A percentile compares a stretch with the other conserved stretches of the same genome.
These are phyloP conservation scores for Coffea eugenioides DNA, from an alignment of 257 asterid species.

Conservation along the genomic window DNA sequence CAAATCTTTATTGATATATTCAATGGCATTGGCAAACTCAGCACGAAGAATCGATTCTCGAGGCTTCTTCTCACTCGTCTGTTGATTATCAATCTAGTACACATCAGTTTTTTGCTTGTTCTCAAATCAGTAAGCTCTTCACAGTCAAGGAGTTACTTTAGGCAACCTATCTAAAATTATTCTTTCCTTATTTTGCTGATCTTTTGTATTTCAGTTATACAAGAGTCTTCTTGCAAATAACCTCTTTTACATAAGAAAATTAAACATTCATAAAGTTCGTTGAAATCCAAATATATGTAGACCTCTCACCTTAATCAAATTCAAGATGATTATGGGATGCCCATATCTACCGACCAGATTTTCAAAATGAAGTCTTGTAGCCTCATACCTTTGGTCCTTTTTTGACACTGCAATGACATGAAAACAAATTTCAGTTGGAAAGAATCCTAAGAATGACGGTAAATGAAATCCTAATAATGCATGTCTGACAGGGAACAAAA, in stretches of 20 bases:
- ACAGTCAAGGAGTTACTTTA: not conserved
- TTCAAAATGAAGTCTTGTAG: conserved; percentile 91
- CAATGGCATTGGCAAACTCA: conserved; percentile 89
- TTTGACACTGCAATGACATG: conserved; percentile 63
- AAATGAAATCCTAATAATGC: not conserved
- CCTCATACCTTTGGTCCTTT: conserved; percentile 81
- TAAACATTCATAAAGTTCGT: not conserved
- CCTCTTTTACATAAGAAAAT: not conserved
- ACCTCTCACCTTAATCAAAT: conserved; percentile 81
- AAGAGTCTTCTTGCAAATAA: not conserved
- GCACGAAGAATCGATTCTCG: conserved; percentile 92
- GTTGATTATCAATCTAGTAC: conserved; percentile 29
- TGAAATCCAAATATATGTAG: not conserved
- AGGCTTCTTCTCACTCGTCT: conserved; percentile 92
- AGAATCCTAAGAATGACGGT: not conserved
- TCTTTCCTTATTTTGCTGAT: not conserved
- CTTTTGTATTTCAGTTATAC: not conserved
- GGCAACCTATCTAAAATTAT: not conserved
- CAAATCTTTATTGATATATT: conserved; percentile 71
- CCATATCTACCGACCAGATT: conserved; percentile 90
- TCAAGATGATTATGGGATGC: conserved; percentile 83
- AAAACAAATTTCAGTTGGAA: conserved; percentile 18
- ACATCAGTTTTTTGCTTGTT: conserved; percentile 13
- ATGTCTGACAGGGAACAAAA: not conserved
- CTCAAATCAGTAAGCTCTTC: not conserved